A percentile compares a stretch with the other conserved stretches of the same genome.
Evolutionary conservation across 1,139 yeast genomes (phyloP).

Genomic region (Diutina neorugosa): DNA sequence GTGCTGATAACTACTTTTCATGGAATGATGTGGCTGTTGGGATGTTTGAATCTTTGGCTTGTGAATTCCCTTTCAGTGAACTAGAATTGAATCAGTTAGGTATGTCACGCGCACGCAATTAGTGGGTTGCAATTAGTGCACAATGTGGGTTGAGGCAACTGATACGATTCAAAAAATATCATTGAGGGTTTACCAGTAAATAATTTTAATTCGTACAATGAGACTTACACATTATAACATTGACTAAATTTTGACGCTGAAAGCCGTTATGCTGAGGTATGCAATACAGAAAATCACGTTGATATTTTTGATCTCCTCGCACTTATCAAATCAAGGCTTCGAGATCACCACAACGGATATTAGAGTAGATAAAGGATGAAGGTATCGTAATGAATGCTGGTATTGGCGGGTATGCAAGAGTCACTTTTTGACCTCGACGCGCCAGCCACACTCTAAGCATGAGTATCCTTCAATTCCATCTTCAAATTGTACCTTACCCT

Average conservation of each 20-base stretch:
- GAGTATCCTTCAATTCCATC: constrained; percentile 37
- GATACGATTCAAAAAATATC: no score
- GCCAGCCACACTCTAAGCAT: constrained; percentile 58
- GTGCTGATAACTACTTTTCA: no score
- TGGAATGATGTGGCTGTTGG: no score
- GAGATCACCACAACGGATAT: background rate
- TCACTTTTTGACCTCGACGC: constrained; percentile 26
- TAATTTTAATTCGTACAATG: background rate
- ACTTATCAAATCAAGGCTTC: background rate
- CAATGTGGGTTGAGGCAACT: no score
- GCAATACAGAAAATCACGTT: background rate
- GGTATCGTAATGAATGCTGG: background rate
- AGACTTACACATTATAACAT: background rate
- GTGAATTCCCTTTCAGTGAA: no score
- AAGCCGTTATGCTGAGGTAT: background rate
- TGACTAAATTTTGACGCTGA: background rate
- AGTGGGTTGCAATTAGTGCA: no score
- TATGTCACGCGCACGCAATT: no score
- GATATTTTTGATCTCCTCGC: background rate
- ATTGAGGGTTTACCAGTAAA: no score
- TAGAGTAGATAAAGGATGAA: background rate
- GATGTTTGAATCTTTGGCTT: no score
- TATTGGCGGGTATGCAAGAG: background rate
- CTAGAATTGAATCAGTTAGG: no score
- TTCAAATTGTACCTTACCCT: constrained; percentile 36